Conservation (phyloP, 164 flowering plant species). For the Chimonanthus salicifolius region DNA sequence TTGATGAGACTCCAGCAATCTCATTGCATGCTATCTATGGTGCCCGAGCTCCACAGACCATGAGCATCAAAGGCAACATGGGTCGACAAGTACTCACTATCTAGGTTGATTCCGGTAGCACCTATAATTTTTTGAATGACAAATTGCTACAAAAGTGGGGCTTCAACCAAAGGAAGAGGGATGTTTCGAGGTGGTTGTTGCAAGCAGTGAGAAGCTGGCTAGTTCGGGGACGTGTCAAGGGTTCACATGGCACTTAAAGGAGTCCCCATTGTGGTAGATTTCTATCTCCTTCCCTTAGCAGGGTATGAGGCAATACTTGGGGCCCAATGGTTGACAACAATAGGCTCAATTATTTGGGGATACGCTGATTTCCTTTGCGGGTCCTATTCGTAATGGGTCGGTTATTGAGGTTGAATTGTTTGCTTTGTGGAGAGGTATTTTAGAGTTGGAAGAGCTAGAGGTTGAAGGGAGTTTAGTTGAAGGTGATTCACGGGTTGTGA, state of each 20-base stretch:
- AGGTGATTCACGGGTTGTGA: no score
- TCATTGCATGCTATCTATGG: slow-evolving; percentile 1
- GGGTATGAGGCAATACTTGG: slow-evolving; percentile 1
- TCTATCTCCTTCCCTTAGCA: background rate
- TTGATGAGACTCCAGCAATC: background rate
- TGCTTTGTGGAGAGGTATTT: no score
- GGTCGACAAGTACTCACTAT: background rate
- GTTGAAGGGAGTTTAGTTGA: no score
- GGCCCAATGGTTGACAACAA: background rate
- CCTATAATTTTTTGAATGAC: background rate
- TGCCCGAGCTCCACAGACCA: background rate
- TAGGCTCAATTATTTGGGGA: background rate
- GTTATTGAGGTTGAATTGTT: no score
- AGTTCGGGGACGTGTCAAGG: background rate
- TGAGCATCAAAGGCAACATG: background rate
- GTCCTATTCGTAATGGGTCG: no score
- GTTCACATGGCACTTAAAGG: background rate
- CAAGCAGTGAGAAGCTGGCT: background rate
- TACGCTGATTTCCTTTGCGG: no score
- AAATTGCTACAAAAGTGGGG: background rate
- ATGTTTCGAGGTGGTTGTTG: background rate
- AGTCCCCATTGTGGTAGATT: background rate
- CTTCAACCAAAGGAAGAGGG: background rate
- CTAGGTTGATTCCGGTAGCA: slow-evolving; percentile 4
- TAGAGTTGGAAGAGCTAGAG: no score